These are phyloP conservation scores for Pascua guehoae DNA, from an alignment of 1,284 basidiomycete species.

Conservation along the genomic window DNA sequence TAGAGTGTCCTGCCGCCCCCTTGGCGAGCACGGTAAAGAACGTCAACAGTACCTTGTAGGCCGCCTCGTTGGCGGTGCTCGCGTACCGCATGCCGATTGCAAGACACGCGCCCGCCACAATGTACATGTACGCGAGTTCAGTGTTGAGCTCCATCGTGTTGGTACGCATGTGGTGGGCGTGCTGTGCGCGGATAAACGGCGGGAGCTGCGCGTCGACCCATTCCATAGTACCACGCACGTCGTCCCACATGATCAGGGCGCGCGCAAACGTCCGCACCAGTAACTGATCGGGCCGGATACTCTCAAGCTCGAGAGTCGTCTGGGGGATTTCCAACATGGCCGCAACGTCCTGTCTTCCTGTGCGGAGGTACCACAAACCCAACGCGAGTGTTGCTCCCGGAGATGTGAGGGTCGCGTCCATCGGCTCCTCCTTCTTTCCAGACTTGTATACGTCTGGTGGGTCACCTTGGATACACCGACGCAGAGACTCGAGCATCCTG, in stretches of 20 bases:
- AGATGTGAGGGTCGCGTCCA: conserved; percentile 81
- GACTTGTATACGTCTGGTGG: conserved; percentile 15
- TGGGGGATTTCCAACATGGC: conserved; percentile 79
- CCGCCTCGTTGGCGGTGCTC: conserved; percentile 81
- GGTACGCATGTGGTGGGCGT: conserved; percentile 51
- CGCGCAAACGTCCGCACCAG: conserved; percentile 74
- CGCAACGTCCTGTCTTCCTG: conserved; percentile 76
- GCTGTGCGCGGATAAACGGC: conserved; percentile 61
- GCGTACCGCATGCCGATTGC: conserved; percentile 89
- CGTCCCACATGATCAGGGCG: conserved; percentile 83
- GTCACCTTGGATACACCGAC: conserved; percentile 69
- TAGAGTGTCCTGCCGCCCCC: conserved; percentile 57
- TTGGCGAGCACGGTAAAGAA: conserved; percentile 69
- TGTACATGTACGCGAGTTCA: conserved; percentile 82
- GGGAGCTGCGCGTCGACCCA: conserved; percentile 82
- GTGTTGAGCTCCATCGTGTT: conserved; percentile 61
- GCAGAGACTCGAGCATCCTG: conserved; percentile 63
- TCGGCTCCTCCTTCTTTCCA: conserved; percentile 45
- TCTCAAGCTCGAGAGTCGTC: conserved; percentile 71
- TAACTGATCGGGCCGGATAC: conserved; percentile 81
- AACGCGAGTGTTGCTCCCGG: conserved; percentile 86
- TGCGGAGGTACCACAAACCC: conserved; percentile 87
- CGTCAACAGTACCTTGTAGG: conserved; percentile 73
- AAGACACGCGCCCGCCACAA: conserved; percentile 85
- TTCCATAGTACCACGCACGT: conserved; percentile 64